Conservation (phyloP, 2,329 filamentous ascomycete genomes). For the Fusarium decemcellulare region DNA sequence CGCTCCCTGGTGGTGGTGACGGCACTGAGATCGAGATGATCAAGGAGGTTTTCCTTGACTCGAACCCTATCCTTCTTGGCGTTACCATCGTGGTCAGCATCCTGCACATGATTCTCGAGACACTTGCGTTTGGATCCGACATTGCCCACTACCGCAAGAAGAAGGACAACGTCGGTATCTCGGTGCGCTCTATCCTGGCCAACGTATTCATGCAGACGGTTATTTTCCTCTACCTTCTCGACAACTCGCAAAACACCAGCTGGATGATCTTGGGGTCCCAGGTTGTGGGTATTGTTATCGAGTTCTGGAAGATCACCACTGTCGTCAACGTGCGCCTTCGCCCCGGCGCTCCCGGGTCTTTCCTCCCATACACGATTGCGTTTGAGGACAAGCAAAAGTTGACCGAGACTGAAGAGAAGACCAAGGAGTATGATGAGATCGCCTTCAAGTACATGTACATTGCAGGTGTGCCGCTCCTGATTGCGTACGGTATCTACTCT, state of each 20-base stretch:
- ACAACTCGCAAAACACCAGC: constrained; percentile 97
- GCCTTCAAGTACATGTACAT: constrained; percentile 98
- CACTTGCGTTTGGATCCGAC: constrained; percentile 96
- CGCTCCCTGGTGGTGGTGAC: constrained; percentile 84
- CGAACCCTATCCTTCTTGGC: constrained; percentile 89
- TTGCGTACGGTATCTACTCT: constrained; percentile 92
- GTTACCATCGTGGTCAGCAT: constrained; percentile 89
- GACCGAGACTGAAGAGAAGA: constrained; percentile 95
- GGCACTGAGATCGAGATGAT: constrained; percentile 97
- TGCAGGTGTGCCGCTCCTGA: constrained; percentile 87
- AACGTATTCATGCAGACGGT: constrained; percentile 98
- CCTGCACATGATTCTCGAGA: constrained; percentile 95
- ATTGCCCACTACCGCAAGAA: constrained; percentile 99
- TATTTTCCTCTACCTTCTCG: constrained; percentile 96
- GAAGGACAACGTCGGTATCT: constrained; percentile 98
- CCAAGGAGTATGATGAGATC: constrained; percentile 97
- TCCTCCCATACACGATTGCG: constrained; percentile 82
- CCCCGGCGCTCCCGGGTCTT: constrained; percentile 74
- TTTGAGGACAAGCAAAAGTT: constrained; percentile 99
- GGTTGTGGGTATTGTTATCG: constrained; percentile 81
- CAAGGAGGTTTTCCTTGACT: constrained; percentile 95
- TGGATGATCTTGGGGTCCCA: constrained; percentile 99
- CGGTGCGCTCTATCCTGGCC: constrained; percentile 93
- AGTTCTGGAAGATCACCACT: constrained; percentile 96
- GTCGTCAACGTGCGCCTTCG: constrained; percentile 90